Evolutionary conservation across 2,329 filamentous ascomycete genomes (phyloP), one percentile per base, ranked within the genome.

Genomic region (Dactylonectria macrodidyma): DNA sequence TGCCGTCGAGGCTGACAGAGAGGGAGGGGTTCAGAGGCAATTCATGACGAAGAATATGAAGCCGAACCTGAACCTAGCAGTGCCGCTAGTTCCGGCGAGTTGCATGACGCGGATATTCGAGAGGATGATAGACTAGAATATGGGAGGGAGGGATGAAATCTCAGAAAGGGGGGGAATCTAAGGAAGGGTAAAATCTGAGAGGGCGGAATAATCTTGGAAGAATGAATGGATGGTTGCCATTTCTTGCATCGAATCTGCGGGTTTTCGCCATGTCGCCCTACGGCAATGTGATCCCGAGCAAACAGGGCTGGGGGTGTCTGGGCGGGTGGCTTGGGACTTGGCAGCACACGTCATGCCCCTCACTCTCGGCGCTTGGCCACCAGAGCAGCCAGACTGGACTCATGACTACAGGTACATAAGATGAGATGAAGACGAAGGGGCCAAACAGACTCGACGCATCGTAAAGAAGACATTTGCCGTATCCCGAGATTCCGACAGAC

Each of bases 321-420:
- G 74, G 74, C 74, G 61, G 67, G 74, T 76, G 75, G 75, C 75
- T 76, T 76, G 71, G 75, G 67, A 71, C 75, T 76, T 76, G 75
- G 75, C 75, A 61, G 71, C 72, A 75, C 75, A 76, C 75, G 75
- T 76, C 75, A 76, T 76, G 74, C 71, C 73, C 71, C 72, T 76
- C 74, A 73, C 55, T 69, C 71, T 19, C 69, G 66, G 69, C 72
- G 70, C 70, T 74, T 72, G 56, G 50, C 47, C 66, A 65, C 67
- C 71, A 72, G 62, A 62, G 60, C 52, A 30, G 4, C 26, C 26
- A 30, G 7, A 7, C 36, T 38, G 67, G 62, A 56, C 47, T 58
- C 47, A 62, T 62, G 54, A 62, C 62, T 66, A 59, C 47, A 62
- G 19, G 19, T 19, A 19, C 19, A 19, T 19, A 19, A 19, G 19